Conservation (phyloP, 2,329 filamentous ascomycete genomes). For the Penicillium capsulatum region DNA sequence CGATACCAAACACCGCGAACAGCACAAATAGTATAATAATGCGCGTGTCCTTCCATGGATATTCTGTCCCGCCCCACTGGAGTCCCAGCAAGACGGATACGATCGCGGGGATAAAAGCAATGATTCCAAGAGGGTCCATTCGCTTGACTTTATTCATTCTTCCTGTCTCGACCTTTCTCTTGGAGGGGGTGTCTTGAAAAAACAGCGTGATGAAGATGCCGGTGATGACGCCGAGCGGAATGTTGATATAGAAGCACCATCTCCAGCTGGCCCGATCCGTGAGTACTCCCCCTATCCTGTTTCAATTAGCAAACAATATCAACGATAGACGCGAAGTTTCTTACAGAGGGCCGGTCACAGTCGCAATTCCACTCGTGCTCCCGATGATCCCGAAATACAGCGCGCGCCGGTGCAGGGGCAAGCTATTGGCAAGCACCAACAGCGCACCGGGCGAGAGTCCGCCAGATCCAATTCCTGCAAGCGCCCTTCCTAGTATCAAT, state of each 20-base stretch:
- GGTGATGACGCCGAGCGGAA: constrained; percentile 33
- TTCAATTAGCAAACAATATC: not conserved
- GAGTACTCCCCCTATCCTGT: constrained; percentile 42
- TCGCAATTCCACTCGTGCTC: constrained; percentile 42
- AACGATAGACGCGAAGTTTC: not conserved
- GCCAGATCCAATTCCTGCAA: constrained; percentile 39
- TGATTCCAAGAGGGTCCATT: constrained; percentile 43
- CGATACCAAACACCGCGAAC: constrained; percentile 46
- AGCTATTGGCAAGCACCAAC: constrained; percentile 39
- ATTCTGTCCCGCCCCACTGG: constrained; percentile 45
- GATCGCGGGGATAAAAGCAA: constrained; percentile 44
- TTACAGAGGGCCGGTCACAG: constrained; percentile 40
- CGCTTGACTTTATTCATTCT: constrained; percentile 26
- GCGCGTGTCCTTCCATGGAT: constrained; percentile 43
- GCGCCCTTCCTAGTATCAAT: constrained; percentile 41
- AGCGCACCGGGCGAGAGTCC: constrained; percentile 41
- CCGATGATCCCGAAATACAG: constrained; percentile 42
- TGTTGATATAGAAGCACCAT: constrained; percentile 44
- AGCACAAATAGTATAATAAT: constrained; percentile 50
- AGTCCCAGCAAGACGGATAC: constrained; percentile 48
- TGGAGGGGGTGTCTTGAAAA: constrained; percentile 25
- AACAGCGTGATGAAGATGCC: constrained; percentile 33
- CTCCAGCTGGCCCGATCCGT: constrained; percentile 42
- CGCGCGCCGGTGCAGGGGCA: constrained; percentile 40
- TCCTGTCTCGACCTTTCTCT: constrained; percentile 19